phyloP scores from a whole-genome alignment of 2,329 filamentous ascomycete genomes.

The Exophiala calicioides region DNA sequence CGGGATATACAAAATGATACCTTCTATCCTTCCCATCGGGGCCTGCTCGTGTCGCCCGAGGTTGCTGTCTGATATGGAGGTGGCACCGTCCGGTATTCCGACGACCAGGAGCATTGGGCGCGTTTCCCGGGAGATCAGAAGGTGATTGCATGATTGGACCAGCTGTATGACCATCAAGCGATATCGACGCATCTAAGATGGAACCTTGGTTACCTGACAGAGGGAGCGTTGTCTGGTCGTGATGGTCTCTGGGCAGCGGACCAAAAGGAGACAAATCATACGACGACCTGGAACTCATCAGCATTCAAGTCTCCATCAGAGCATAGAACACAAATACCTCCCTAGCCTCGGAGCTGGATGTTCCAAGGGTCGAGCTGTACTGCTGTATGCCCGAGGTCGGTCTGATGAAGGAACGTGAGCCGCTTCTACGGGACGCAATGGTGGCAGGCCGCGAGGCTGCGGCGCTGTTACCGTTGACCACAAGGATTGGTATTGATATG shows the following conservation, averaged over 20 bases:
- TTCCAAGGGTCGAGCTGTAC: background rate
- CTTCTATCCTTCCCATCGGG: constrained; percentile 50
- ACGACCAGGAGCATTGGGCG: background rate
- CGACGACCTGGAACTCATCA: background rate
- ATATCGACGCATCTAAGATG: background rate
- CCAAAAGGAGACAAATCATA: constrained; percentile 4
- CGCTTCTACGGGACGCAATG: no score
- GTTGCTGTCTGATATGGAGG: constrained; percentile 49
- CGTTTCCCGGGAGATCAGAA: background rate
- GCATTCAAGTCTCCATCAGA: background rate
- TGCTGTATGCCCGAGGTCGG: no score
- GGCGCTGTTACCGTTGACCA: no score
- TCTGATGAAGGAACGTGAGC: constrained; percentile 4
- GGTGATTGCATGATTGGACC: background rate
- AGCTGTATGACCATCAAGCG: background rate
- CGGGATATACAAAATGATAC: constrained; percentile 42
- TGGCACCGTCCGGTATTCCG: constrained; percentile 34
- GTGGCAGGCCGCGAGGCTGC: no score
- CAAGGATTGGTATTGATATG: background rate
- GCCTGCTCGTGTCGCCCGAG: constrained; percentile 47
- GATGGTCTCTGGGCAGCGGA: background rate
- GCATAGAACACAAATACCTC: background rate
- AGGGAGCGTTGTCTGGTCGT: constrained; percentile 22
- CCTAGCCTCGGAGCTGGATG: background rate
- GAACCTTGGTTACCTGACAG: background rate